Base-by-base conservation (phyloP, 78 protist species). In the Dictyostelium purpureum region DNA sequence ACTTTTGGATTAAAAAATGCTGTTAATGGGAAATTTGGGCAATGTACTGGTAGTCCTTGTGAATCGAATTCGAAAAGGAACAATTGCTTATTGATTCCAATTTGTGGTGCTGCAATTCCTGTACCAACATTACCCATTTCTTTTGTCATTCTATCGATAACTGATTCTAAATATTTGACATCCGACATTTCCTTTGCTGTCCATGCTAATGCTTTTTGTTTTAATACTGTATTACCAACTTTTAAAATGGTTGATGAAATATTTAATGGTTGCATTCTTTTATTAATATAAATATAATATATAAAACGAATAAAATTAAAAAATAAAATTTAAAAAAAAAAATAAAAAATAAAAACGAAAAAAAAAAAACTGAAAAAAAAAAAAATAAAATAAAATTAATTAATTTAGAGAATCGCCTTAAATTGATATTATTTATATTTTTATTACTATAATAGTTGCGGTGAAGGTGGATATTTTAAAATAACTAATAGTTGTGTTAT, bases 71-170 rank as follows among this genome's bases (percentile, higher is more conserved):
- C 81, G 37, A 85, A 59, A 9, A 85, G 6, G 33, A 85, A 85
- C 76, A 85, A 28, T 43, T 85, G 91, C n/a, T 85, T 85, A 11
- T 70, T 24, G 5, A 73, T 19, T 10, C 91, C 91, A 0, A 85
- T 43, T 45, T 85, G 91, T 1, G 91, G 91, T 37, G 91, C 91
- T 38, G 91, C 91, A 9, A 85, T 73, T 10, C 91, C 91, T 28
- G 80, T 71, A 6, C 91, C 91, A 26, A 24, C 56, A 67, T 54
- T 45, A 5, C 3, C 24, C 91, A 85, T 85, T 26, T 70, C 81
- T 18, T 26, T 37, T 0, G 28, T 26, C 91, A 85, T 59, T 52
- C 4, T 45, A 31, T 85, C 91, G n/a, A 85, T 57, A 10, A 85
- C 2, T 21, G 52, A 59, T 51, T 73, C 91, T 16, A 85, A n/a